Evolutionary conservation across 306 rosid species (phyloP).

Genomic region (Citrullus amarus): DNA sequence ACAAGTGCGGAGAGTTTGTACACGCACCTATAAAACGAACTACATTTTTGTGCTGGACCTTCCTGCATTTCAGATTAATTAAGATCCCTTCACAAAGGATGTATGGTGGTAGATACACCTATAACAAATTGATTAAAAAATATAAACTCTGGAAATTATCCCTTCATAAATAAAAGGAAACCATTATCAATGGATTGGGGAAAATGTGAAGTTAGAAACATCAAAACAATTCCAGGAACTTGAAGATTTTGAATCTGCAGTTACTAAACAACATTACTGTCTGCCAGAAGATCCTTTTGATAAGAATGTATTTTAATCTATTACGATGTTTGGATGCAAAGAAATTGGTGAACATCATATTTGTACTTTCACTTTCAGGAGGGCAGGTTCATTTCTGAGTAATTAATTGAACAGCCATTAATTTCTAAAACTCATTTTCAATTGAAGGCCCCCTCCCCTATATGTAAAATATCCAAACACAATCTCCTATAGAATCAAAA

Average conservation of each 20-base stretch:
- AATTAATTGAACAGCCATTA: background rate
- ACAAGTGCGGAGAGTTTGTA: slow-evolving; percentile 74
- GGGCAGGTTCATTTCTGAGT: background rate
- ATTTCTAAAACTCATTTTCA: background rate
- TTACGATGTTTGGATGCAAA: background rate
- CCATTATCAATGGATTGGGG: background rate
- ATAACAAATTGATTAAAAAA: background rate
- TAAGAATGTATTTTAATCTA: background rate
- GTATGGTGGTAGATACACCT: slow-evolving; percentile 5
- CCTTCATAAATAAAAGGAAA: background rate
- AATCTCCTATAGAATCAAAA: background rate
- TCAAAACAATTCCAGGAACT: background rate
- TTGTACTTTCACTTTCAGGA: background rate
- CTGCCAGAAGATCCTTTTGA: background rate
- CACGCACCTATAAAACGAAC: slow-evolving; percentile 93
- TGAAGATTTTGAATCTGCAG: slow-evolving; percentile 1
- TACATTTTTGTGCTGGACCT: slow-evolving; percentile 86
- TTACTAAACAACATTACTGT: background rate
- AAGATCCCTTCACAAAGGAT: slow-evolving; percentile 9
- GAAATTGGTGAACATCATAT: background rate
- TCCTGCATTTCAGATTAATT: slow-evolving; percentile 38
- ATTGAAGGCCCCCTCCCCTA: background rate
- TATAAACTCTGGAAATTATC: background rate
- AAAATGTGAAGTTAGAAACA: background rate
- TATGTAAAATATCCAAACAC: background rate